Percentiles rank a stretch among this genome's conserved stretches.
phyloP scores from a whole-genome alignment of 2,329 filamentous ascomycete genomes.

The Trichoderma atrobrunneum region DNA sequence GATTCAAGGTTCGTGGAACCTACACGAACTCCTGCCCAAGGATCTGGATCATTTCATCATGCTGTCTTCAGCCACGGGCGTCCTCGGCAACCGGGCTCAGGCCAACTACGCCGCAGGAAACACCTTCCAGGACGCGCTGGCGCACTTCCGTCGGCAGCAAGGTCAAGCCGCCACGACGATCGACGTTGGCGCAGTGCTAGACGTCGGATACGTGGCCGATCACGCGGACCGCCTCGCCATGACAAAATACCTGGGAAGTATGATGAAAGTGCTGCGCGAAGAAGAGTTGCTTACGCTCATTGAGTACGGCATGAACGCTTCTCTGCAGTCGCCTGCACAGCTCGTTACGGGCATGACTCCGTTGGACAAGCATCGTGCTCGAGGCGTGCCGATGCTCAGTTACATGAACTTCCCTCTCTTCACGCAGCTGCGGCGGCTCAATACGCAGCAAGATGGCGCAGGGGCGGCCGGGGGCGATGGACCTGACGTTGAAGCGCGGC shows the following conservation, averaged over 20 bases:
- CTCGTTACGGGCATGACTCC: constrained; percentile 11
- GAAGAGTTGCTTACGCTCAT: constrained; percentile 9
- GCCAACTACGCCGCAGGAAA: constrained; percentile 39
- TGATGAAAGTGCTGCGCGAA: constrained; percentile 12
- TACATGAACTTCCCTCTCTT: constrained; percentile 12
- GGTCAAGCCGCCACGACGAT: constrained; percentile 3
- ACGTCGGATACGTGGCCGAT: constrained; percentile 29
- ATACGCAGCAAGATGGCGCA: neutral
- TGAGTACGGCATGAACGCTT: neutral
- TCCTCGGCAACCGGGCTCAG: constrained; percentile 35
- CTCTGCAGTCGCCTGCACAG: constrained; percentile 1
- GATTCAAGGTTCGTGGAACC: constrained; percentile 29
- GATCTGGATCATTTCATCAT: constrained; percentile 37
- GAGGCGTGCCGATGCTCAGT: constrained; percentile 5
- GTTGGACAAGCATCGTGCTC: neutral
- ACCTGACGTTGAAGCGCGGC: constrained; percentile 1
- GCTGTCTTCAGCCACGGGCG: constrained; percentile 34
- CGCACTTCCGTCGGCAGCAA: constrained; percentile 17
- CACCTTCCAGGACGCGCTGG: constrained; percentile 30
- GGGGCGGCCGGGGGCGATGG: neutral
- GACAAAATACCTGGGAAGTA: constrained; percentile 20
- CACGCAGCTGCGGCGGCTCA: constrained; percentile 1
- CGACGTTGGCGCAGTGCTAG: constrained; percentile 6
- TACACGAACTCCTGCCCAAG: constrained; percentile 37
- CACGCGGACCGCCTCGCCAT: constrained; percentile 22